phyloP scores from a whole-genome alignment of 257 asterid species.

The Prunella vulgaris region DNA sequence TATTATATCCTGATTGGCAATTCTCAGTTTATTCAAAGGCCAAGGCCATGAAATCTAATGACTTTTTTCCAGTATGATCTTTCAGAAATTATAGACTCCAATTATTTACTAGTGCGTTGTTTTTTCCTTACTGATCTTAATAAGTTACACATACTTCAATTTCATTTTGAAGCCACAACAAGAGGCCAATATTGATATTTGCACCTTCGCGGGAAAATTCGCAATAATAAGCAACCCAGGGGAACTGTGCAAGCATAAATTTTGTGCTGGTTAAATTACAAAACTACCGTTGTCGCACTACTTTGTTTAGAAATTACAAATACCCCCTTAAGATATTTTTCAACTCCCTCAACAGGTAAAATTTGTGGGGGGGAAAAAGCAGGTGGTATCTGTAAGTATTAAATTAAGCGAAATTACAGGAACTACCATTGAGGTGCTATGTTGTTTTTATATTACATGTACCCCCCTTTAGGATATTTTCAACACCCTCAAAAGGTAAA shows the following conservation, averaged over 20 bases:
- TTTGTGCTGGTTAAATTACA: neutral
- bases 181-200: neutral
- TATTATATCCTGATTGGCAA: neutral
- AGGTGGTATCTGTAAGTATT: no score
- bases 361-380: no score
- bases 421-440: no score
- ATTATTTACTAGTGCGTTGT: neutral
- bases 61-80: neutral
- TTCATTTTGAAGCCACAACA: neutral
- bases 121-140: neutral
- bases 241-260: neutral
- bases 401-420: no score
- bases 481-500: no score
- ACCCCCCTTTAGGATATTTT: no score
- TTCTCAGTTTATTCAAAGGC: neutral
- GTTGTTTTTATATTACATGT: no score
- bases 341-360: no score
- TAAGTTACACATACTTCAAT: neutral
- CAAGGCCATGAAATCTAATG: neutral
- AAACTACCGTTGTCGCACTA: neutral
- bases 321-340: no score
- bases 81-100: neutral
- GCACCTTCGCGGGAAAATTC: neutral
- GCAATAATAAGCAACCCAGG: neutral
- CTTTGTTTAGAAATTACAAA: neutral